A percentile compares a stretch with the other conserved stretches of the same genome.
These are phyloP conservation scores for Pestalotiopsis sp. DNA, from an alignment of 2,329 filamentous ascomycete genomes.

Conservation along the genomic window DNA sequence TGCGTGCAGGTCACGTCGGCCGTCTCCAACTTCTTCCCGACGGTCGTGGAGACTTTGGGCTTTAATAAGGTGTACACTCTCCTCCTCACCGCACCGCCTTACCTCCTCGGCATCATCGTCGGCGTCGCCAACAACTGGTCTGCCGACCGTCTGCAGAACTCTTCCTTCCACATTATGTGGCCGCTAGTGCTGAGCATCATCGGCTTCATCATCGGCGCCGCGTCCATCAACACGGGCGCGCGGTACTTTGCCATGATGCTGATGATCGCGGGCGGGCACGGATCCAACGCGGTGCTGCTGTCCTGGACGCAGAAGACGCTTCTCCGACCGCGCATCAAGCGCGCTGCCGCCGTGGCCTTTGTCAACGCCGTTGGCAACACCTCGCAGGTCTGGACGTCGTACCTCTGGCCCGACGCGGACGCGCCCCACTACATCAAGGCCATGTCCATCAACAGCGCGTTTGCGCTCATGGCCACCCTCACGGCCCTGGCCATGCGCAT, in stretches of 20 bases:
- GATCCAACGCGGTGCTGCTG: conserved; percentile 44
- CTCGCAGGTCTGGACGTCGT: conserved; percentile 40
- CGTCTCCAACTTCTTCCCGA: neutral
- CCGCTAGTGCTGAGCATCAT: neutral
- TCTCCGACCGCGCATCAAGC: conserved; percentile 49
- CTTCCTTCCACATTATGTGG: conserved; percentile 6
- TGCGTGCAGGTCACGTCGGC: neutral
- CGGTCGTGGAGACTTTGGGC: conserved; percentile 7
- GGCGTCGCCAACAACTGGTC: conserved; percentile 4
- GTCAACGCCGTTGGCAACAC: conserved; percentile 31
- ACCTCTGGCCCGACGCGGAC: conserved; percentile 36
- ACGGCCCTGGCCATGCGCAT: neutral
- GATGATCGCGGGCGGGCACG: conserved; percentile 32
- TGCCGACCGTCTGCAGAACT: conserved; percentile 4
- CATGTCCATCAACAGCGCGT: neutral
- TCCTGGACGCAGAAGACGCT: conserved; percentile 42
- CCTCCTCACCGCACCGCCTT: conserved; percentile 10
- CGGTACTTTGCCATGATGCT: conserved; percentile 20
- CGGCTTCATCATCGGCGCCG: neutral
- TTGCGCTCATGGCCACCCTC: neutral
- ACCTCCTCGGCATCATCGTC: conserved; percentile 4
- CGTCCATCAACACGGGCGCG: conserved; percentile 1
- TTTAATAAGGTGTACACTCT: conserved; percentile 1
- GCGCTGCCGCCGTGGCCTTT: conserved; percentile 44
- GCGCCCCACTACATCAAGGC: conserved; percentile 30